Evolutionary conservation across 2,329 filamentous ascomycete species (phyloP).

Genomic region (Trichoderma sp.): DNA sequence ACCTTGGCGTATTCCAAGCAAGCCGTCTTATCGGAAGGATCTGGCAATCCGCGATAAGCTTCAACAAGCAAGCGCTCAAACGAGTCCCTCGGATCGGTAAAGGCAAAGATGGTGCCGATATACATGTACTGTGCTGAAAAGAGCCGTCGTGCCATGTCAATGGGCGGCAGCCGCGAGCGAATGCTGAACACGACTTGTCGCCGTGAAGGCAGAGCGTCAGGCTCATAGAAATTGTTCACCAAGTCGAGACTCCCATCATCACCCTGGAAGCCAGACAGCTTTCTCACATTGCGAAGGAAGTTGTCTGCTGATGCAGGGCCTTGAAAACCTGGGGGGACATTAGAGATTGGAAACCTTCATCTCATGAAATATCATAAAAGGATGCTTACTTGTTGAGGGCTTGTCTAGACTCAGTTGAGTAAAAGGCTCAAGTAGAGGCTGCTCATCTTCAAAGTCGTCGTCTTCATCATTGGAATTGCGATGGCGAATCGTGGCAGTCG

Average conservation of each 20-base stretch:
- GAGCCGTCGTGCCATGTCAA: slow-evolving; percentile 48
- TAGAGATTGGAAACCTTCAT: not conserved
- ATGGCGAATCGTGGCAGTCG: not conserved
- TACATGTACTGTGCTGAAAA: slow-evolving; percentile 53
- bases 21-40: slow-evolving; percentile 43
- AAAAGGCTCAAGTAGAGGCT: slow-evolving; percentile 35
- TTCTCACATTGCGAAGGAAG: slow-evolving; percentile 37
- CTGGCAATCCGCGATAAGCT: slow-evolving; percentile 43
- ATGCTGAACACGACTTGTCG: slow-evolving; percentile 24
- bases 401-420: slow-evolving; percentile 35
- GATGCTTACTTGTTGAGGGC: slow-evolving; percentile 30
- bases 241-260: slow-evolving; percentile 34
- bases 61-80: slow-evolving; percentile 46
- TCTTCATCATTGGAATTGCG: slow-evolving; percentile 25
- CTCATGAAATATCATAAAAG: not conserved
- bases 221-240: slow-evolving; percentile 35
- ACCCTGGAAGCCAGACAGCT: slow-evolving; percentile 34
- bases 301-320: slow-evolving; percentile 39
- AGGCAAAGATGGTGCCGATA: slow-evolving; percentile 56
- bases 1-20: slow-evolving; percentile 52
- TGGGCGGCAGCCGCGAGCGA: slow-evolving; percentile 43
- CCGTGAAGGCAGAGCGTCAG: slow-evolving; percentile 34
- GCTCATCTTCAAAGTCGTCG: slow-evolving; percentile 33
- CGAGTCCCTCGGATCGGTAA: slow-evolving; percentile 42
- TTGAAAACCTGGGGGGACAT: slow-evolving; percentile 30